A percentile compares a stretch with the other conserved stretches of the same genome.
Evolutionary conservation across 805 yeast genomes (phyloP).

Genomic region (Saitoella complicata): DNA sequence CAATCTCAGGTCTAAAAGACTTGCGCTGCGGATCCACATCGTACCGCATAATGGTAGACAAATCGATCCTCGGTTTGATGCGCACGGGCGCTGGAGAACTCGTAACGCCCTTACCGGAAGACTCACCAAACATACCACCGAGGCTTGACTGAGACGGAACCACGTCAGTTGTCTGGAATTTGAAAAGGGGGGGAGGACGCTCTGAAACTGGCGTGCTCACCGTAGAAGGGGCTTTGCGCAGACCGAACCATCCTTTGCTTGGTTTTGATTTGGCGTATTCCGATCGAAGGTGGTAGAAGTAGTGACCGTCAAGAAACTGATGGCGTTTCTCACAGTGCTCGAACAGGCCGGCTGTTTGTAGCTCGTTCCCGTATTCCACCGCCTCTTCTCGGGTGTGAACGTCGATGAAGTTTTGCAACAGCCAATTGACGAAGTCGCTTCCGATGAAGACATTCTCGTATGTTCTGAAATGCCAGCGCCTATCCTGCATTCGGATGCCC

Average conservation of each 20-base stretch:
- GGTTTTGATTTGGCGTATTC: conserved; percentile 25
- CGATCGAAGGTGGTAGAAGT: conserved; percentile 57
- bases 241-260: neutral
- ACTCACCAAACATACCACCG: no score
- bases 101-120: no score
- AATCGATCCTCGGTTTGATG: conserved; percentile 25
- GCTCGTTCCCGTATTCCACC: conserved; percentile 53
- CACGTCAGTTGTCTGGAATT: no score
- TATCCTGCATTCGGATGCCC: conserved; percentile 54
- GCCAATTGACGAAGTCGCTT: conserved; percentile 72
- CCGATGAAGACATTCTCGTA: conserved; percentile 73
- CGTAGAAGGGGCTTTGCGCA: neutral
- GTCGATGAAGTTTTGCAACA: conserved; percentile 61
- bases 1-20: conserved; percentile 62
- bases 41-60: conserved; percentile 49
- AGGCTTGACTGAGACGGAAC: no score
- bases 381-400: conserved; percentile 75
- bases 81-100: no score
- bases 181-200: no score
- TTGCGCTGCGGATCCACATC: conserved; percentile 60
- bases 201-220: no score
- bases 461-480: conserved; percentile 80
- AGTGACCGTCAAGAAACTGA: conserved; percentile 80
- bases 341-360: conserved; percentile 59
- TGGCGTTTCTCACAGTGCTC: conserved; percentile 74